Evolutionary conservation across 2,329 filamentous ascomycete genomes (phyloP), one percentile per base, ranked within the genome.

Genomic region (Epichloe uncinata): DNA sequence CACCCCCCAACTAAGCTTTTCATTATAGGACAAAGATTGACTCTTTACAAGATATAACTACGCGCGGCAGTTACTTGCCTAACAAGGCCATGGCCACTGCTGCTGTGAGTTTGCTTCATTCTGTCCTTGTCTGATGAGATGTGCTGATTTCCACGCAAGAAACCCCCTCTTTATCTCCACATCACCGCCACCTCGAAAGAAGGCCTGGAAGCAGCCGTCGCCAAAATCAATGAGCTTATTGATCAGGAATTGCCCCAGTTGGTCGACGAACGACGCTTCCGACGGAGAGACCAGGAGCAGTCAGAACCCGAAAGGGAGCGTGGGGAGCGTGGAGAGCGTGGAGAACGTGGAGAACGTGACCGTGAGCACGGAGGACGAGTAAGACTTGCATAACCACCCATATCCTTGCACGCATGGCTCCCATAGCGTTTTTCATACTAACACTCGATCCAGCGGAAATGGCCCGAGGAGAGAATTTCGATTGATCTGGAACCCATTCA

Each of bases 51-150:
- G 93, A 98, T 90, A 88, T 98, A 76, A 98, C 93, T 45, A 97
- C 91, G 52, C 85, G 91, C 65, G 93, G 93, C 71, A 91, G 83
- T 65, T 98, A 97, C 66, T 94, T 93, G 61, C 93, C 93, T 2
- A 94, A 97, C 70, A 97, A 96, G 73, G 90, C 79, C 73, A 93
- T 98, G 89, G 89, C 93, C 35, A 96, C 90, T 13, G 82, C 90
- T 50, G 79, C 87, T 65, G 93, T 96, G 78, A 74, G 85, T 74
- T 13, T 46, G 7, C 18, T 16, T 15, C n/a, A 18, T 2, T 13
- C 15, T 7, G 45, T 1, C 22, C 15, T 9, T 15, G 26, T 20
- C 5, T 9, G 12, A 20, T 34, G 11, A 3, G 44, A 12, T 13
- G 16, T n/a, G 20, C 30, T 50, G 2, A 45, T 35, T 2, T n/a